Evolutionary conservation across 495 filamentous ascomycete species (phyloP).

Genomic region (Neurospora sp.): DNA sequence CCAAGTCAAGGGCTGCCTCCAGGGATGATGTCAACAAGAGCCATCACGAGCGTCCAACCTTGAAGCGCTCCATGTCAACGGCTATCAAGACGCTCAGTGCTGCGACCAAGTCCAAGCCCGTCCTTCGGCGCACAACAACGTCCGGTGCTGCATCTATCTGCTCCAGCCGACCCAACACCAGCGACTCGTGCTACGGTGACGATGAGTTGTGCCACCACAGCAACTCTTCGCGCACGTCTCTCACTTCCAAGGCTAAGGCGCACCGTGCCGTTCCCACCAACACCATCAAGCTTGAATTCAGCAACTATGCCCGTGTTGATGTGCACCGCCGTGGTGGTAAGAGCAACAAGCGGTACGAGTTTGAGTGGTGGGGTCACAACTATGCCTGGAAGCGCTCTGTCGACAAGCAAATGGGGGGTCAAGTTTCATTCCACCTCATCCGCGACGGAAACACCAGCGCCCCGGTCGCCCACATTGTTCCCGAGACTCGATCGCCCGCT

Average conservation of each 20-base stretch:
- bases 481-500: constrained; percentile 59
- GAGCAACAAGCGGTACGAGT: constrained; percentile 70
- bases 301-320: constrained; percentile 92
- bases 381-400: constrained; percentile 78
- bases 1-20: constrained; percentile 4
- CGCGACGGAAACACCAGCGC: constrained; percentile 50
- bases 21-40: constrained; percentile 3
- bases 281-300: constrained; percentile 82
- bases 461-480: constrained; percentile 73
- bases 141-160: constrained; percentile 29
- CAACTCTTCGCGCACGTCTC: constrained; percentile 28
- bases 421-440: constrained; percentile 67
- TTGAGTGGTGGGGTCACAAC: constrained; percentile 79
- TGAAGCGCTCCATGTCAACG: constrained; percentile 65
- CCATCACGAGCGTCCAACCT: constrained; percentile 22
- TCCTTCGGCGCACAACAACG: constrained; percentile 39
- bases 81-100: constrained; percentile 57
- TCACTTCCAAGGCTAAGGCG: constrained; percentile 21
- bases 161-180: constrained; percentile 35
- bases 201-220: constrained; percentile 35
- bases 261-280: constrained; percentile 47
- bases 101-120: constrained; percentile 34
- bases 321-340: constrained; percentile 62
- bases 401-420: constrained; percentile 45
- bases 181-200: constrained; percentile 33